Evolutionary conservation across 306 rosid species (phyloP), one percentile per base, ranked within the genome.

Genomic region (Sechiopsis laciniata): DNA sequence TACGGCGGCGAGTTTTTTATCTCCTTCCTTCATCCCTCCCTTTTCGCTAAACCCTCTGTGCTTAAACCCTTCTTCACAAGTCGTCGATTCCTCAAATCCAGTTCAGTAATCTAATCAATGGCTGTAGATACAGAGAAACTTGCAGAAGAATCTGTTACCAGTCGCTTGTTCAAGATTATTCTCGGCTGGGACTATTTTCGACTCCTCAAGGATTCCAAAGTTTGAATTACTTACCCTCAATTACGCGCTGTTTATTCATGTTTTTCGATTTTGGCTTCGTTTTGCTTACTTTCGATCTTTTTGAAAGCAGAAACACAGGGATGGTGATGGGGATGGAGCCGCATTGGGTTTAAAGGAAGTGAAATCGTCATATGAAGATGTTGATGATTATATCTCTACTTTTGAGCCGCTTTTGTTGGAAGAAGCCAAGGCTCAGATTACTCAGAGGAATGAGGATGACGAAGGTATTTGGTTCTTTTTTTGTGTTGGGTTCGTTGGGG

Each of bases 371-470:
- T 93, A 93, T 83, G 80, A 85, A 13, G 89, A 88, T n/a, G 83
- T 87, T 57, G 90, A 87, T 73, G 97, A 93, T 66, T 93, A 93
- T 76, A 80, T 83, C 78, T 83, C 90, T 35, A 90, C 98, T 5
- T 93, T 84, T 54, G 96, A 88, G 80, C 98, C 97, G n/a, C 92
- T 93, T 61, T 37, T 93, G 13, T 88, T 90, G 24, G 96, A 88
- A 79, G 98, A 93, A 83, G 86, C 90, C 70, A 93, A 87, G 82
- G 82, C 98, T 24, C 96, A 93, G 79, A 88, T 93, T 53, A 72
- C 76, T 53, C 76, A 79, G 82, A 79, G 79, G 50, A 81, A 79
- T 51, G 94, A 89, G 20, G 85, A 80, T 7, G 88, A 85, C 55
- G 88, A 86, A 11, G 88, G 97, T 87, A 84, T 48, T 55, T 7